Evolutionary conservation across 208 protist species (phyloP).

Genomic region (Tritrichomonas musculus): DNA sequence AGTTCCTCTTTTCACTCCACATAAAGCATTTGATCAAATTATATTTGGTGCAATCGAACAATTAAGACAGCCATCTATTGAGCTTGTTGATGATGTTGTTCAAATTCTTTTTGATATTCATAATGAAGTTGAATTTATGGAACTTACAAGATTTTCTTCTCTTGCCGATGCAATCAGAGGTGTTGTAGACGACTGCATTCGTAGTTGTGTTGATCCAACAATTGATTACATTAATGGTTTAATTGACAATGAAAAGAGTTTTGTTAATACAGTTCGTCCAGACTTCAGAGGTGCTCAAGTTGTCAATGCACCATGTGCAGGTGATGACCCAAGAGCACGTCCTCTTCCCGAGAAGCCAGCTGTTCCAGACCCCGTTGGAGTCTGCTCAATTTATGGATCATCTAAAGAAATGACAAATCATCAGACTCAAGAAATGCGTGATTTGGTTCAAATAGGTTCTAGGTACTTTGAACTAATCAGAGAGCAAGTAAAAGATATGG

Average conservation of each 20-base stretch:
- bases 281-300: neutral
- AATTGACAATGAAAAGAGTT: constrained; percentile 20
- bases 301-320: neutral
- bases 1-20: constrained; percentile 9
- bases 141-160: neutral
- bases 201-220: neutral
- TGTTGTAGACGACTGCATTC: constrained; percentile 6
- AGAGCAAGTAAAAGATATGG: constrained; percentile 40
- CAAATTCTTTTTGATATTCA: neutral
- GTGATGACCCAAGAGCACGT: neutral
- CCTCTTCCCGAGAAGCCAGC: constrained; percentile 16
- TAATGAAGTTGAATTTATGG: constrained; percentile 18
- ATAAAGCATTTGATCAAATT: neutral
- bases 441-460: neutral
- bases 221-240: neutral
- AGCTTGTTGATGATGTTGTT: neutral
- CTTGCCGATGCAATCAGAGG: neutral
- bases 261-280: neutral
- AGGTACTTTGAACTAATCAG: neutral
- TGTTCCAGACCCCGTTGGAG: neutral
- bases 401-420: neutral
- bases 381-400: neutral
- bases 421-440: neutral
- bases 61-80: neutral
- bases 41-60: neutral